A percentile compares a stretch with the other conserved stretches of the same genome.
These are phyloP conservation scores for Dillenia suffruticosa DNA, from an alignment of 164 flowering plant species.

Conservation along the genomic window DNA sequence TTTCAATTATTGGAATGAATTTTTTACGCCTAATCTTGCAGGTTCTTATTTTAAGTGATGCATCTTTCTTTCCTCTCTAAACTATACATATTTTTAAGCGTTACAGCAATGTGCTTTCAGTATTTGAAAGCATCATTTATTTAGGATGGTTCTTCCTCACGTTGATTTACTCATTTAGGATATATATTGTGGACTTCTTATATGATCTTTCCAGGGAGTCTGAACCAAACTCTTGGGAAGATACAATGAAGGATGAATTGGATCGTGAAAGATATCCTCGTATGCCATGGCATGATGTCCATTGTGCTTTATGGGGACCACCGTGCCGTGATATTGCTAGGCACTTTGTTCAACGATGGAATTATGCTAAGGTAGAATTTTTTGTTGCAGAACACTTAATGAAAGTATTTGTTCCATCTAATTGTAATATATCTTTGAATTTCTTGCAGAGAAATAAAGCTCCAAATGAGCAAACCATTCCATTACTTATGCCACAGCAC, in stretches of 20 bases:
- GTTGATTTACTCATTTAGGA: too few species aligned
- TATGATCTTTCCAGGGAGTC: slow-evolving; percentile 61
- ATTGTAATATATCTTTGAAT: neutral
- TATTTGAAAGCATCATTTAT: too few species aligned
- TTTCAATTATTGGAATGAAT: too few species aligned
- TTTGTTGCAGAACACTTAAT: neutral
- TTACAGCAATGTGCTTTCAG: too few species aligned
- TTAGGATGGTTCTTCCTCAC: too few species aligned
- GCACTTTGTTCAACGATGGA: slow-evolving; percentile 99
- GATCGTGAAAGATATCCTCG: slow-evolving; percentile 91
- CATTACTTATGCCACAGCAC: slow-evolving; percentile 95
- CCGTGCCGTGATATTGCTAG: slow-evolving; percentile 97
- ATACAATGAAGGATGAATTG: slow-evolving; percentile 88
- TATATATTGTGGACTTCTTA: too few species aligned
- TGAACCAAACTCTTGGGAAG: slow-evolving; percentile 99
- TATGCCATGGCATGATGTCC: slow-evolving; percentile 99
- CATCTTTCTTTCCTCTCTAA: too few species aligned
- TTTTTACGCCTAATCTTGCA: too few species aligned
- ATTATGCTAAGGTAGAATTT: slow-evolving; percentile 81
- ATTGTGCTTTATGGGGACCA: slow-evolving; percentile 99
- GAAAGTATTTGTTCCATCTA: slow-evolving; percentile 1
- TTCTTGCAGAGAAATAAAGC: slow-evolving; percentile 86
- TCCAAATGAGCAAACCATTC: slow-evolving; percentile 89
- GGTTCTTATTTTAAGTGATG: too few species aligned
- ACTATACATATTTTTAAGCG: too few species aligned